Evolutionary conservation across 805 yeast genomes (phyloP), one percentile per base, ranked within the genome.

Genomic region (Komagataella pseudopastoris): DNA sequence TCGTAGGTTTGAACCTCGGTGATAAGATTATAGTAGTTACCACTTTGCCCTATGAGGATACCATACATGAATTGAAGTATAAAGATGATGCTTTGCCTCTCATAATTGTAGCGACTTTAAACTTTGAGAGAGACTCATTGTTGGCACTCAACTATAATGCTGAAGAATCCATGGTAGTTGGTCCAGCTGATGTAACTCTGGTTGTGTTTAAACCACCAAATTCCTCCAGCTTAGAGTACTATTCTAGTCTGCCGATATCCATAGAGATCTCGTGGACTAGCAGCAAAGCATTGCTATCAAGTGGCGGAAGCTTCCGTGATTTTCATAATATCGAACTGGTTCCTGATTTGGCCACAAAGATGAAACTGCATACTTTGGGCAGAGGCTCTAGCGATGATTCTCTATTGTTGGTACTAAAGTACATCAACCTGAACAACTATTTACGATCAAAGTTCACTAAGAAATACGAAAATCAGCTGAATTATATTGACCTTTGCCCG

Each of bases 151-250:
- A 30, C 39, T 30, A 30, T 30, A 30, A 30, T 10, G 39, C 39
- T 12, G 39, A 30, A 30, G n/a, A 30, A 30, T 30, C 39, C 14
- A 30, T 14, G 10, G n/a, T 30, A 8, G 14, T 30, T 10, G 39
- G 39, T 8, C 39, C 39, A 4, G 8, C 39, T 2, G 10, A 30
- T 30, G 39, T 49, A 44, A 62, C 59, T 47, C 45, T 80, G 2
- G 65, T 84, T 3, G 58, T 75, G n/a, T 89, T 79, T 60, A 75
- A 76, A 23, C 84, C 93, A 1, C 97, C 97, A 0, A 74, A 76
- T 47, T 78, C 84, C 17, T 72, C 71, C 24, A 75, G 77, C 53
- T 72, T 90, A 71, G 96, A 89, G 56, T 88, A 85, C 62, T 84
- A 79, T 56, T 82, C 96, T 0, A 62, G 82, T 3, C 68, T 73